These are phyloP conservation scores for Calonectria fujianensis DNA, from an alignment of 2,329 filamentous ascomycete genomes.

Conservation along the genomic window DNA sequence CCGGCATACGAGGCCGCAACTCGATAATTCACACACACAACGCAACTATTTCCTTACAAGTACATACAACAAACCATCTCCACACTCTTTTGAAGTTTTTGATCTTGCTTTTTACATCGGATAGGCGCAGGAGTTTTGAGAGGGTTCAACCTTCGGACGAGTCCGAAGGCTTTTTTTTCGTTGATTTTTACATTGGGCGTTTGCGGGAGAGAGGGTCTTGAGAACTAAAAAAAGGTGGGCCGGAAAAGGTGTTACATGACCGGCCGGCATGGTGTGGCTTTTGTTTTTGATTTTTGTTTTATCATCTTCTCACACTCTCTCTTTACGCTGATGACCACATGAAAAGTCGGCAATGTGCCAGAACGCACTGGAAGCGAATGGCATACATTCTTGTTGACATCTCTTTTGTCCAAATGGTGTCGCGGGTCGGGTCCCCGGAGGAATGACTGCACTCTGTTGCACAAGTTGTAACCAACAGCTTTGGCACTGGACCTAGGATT, in stretches of 20 bases:
- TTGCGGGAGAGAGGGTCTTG: conserved; percentile 42
- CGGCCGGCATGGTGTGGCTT: conserved; percentile 39
- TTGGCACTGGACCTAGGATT: conserved; percentile 41
- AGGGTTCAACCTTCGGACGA: conserved; percentile 40
- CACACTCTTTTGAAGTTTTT: conserved; percentile 48
- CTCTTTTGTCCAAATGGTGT: conserved; percentile 42
- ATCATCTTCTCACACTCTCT: conserved; percentile 37
- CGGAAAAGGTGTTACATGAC: conserved; percentile 44
- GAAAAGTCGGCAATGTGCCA: conserved; percentile 36
- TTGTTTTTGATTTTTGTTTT: conserved; percentile 37
- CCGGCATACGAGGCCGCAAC: conserved; percentile 76
- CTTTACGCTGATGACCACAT: conserved; percentile 42
- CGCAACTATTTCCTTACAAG: conserved; percentile 28
- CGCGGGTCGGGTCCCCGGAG: conserved; percentile 36
- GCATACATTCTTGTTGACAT: conserved; percentile 39
- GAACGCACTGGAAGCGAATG: conserved; percentile 42
- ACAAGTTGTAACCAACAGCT: conserved; percentile 35
- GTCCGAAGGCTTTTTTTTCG: conserved; percentile 40
- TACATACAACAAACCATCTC: conserved; percentile 44
- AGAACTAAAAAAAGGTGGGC: conserved; percentile 50
- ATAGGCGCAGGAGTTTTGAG: conserved; percentile 52
- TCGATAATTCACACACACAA: conserved; percentile 58
- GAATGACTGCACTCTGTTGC: conserved; percentile 43
- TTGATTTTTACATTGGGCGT: conserved; percentile 50
- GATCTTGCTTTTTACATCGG: conserved; percentile 37